Base-by-base conservation (phyloP, 2,329 filamentous ascomycete genomes). In the Calonectria pseudoturangicola region DNA sequence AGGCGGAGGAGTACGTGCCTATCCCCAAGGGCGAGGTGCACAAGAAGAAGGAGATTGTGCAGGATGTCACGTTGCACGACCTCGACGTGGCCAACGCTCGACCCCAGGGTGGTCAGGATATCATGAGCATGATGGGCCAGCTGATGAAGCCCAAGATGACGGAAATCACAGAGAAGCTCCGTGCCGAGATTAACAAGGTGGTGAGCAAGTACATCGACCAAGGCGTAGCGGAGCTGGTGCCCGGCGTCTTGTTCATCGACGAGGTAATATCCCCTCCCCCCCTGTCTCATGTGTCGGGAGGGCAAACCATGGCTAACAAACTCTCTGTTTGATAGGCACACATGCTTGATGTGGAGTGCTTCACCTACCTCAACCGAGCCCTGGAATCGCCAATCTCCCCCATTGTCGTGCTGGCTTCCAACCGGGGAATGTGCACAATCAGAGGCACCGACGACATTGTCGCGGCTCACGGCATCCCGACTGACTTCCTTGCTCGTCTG, bases 81-180 rank as follows among this genome's bases (percentile, higher is more conserved):
- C 89, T 99, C 70, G 97, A 99, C 82, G 93, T 98, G 75, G 97
- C 97, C 76, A 99, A 99, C 81, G 94, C 97, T 16, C 90, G 96
- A 80, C 97, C 97, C 5, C 95, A 98, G 87, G 97, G 97, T 66
- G 97, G 97, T 54, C 97, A 99, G 88, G 97, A 99, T 84, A 98
- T 99, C 77, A 98, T 99, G 96, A 98, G 96, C 88, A 98, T 99
- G 97, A 98, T 99, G 96, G 97, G 97, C 80, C 97, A 99, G 86
- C 87, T 99, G 82, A 98, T 98, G 95, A 98, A 98, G 90, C 97
- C 97, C 74, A 97, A 97, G 88, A 98, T 98, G 92, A 99, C 97
- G 7, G 97, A 99, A 85, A 98, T 99, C 82, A 99, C 97, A 36
- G 97, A 99, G 86, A 99, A 99, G 88, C 88, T 99, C 81, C 92